Conservation (phyloP, 2,329 filamentous ascomycete species). For the Fusarium sulawesiense region DNA sequence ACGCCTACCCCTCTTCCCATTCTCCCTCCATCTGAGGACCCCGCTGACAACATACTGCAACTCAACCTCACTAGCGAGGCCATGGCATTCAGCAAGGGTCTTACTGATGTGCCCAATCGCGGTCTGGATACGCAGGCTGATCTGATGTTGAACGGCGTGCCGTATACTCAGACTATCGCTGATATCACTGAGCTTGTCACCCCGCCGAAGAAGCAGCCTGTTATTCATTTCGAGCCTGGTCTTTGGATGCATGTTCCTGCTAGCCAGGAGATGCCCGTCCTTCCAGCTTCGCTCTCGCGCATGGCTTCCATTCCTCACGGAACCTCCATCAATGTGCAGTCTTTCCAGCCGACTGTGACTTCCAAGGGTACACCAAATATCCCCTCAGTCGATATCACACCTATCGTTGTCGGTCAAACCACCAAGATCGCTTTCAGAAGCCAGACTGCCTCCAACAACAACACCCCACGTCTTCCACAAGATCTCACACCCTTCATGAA, state of each 20-base stretch:
- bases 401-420: constrained; percentile 14
- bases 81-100: constrained; percentile 46
- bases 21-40: constrained; percentile 18
- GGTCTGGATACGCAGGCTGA: constrained; percentile 50
- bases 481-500: constrained; percentile 45
- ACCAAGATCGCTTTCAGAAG: constrained; percentile 5
- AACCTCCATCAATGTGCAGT: constrained; percentile 57
- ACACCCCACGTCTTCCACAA: constrained; percentile 47
- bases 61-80: constrained; percentile 54
- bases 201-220: constrained; percentile 35
- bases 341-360: constrained; percentile 37
- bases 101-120: constrained; percentile 54
- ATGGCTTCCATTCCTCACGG: constrained; percentile 59
- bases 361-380: constrained; percentile 37
- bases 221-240: constrained; percentile 57
- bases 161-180: constrained; percentile 52
- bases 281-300: constrained; percentile 47
- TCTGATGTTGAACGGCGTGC: constrained; percentile 51
- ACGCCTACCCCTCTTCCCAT: constrained; percentile 33
- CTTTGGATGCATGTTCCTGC: constrained; percentile 55
- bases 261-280: constrained; percentile 36
- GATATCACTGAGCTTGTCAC: constrained; percentile 48
- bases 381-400: constrained; percentile 42
- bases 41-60: constrained; percentile 50
- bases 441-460: constrained; percentile 3